phyloP scores from a whole-genome alignment of 768 basidiomycete genomes.

The Amylocystis lapponica region DNA sequence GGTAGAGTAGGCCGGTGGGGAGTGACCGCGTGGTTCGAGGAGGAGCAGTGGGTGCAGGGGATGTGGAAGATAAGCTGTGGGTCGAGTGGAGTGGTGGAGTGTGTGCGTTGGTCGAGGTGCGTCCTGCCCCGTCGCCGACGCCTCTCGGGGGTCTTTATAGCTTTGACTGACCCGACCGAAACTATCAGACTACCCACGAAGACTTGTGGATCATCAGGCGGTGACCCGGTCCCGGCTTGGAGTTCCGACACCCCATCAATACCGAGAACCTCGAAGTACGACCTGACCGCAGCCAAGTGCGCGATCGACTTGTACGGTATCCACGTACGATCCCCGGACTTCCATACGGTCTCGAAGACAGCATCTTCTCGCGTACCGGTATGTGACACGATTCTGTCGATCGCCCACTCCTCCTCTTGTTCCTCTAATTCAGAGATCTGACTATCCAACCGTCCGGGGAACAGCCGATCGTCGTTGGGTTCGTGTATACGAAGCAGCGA shows the following conservation, averaged over 20 bases:
- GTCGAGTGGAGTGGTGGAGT: too few relatives aligned
- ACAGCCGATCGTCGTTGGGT: constrained; percentile 28
- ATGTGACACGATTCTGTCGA: constrained; percentile 23
- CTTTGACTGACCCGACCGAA: too few relatives aligned
- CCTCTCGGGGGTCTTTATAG: too few relatives aligned
- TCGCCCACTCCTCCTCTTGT: constrained; percentile 20
- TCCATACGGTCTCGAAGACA: constrained; percentile 29
- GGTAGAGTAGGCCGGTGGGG: too few relatives aligned
- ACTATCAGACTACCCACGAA: constrained; percentile 5
- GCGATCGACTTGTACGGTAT: constrained; percentile 20
- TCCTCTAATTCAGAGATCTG: constrained; percentile 20
- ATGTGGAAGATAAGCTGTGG: too few relatives aligned
- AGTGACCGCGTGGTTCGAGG: too few relatives aligned
- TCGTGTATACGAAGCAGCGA: constrained; percentile 24
- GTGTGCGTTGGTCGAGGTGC: too few relatives aligned
- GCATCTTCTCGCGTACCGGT: constrained; percentile 18
- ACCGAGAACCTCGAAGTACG: constrained; percentile 22
- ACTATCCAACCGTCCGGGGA: constrained; percentile 27
- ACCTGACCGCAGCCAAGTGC: constrained; percentile 13
- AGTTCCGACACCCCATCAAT: constrained; percentile 1
- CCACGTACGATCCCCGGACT: constrained; percentile 31
- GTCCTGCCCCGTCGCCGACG: too few relatives aligned
- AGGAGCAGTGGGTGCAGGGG: too few relatives aligned
- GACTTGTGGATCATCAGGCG: constrained; percentile 6
- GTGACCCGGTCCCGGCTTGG: not conserved